Evolutionary conservation across 345 rosid species (phyloP).

Genomic region (Abelmoschus esculentus): DNA sequence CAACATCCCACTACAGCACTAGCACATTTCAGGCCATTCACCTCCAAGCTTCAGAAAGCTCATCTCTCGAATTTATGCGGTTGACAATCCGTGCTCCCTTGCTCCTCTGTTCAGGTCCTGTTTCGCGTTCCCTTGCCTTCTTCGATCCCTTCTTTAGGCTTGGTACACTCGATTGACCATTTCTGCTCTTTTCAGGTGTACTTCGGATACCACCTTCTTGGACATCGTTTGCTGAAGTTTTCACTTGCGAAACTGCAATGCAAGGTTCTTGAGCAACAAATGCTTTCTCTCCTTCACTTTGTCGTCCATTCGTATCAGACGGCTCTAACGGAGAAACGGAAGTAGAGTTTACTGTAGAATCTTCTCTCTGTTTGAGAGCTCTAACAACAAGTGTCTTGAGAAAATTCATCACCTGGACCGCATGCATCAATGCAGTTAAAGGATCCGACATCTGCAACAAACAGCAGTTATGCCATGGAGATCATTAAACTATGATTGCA

Average conservation of each 20-base stretch:
- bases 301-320: slow-evolving; percentile 54
- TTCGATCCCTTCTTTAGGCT: slow-evolving; percentile 29
- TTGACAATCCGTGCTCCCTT: slow-evolving; percentile 37
- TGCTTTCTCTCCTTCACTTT: slow-evolving; percentile 25
- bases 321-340: slow-evolving; percentile 39
- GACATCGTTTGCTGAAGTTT: slow-evolving; percentile 15
- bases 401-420: slow-evolving; percentile 95
- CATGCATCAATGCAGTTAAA: slow-evolving; percentile 90
- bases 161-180: slow-evolving; percentile 18
- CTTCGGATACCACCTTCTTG: slow-evolving; percentile 16
- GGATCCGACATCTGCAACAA: slow-evolving; percentile 91
- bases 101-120: slow-evolving; percentile 27
- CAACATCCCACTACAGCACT: slow-evolving; percentile 5
- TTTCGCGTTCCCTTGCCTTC: slow-evolving; percentile 23
- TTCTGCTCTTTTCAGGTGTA: slow-evolving; percentile 15
- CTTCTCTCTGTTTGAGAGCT: slow-evolving; percentile 64
- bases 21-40: slow-evolving; percentile 21
- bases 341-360: slow-evolving; percentile 35
- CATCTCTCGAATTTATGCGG: slow-evolving; percentile 48
- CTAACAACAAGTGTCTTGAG: slow-evolving; percentile 64
- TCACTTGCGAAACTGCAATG: slow-evolving; percentile 34
- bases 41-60: slow-evolving; percentile 78
- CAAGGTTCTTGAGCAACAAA: slow-evolving; percentile 24
- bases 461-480: slow-evolving; percentile 1
- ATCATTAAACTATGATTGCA: not conserved